A percentile compares a stretch with the other conserved stretches of the same genome.
Conservation (phyloP, 345 rosid genomes). For the Lepidium didymum region DNA sequence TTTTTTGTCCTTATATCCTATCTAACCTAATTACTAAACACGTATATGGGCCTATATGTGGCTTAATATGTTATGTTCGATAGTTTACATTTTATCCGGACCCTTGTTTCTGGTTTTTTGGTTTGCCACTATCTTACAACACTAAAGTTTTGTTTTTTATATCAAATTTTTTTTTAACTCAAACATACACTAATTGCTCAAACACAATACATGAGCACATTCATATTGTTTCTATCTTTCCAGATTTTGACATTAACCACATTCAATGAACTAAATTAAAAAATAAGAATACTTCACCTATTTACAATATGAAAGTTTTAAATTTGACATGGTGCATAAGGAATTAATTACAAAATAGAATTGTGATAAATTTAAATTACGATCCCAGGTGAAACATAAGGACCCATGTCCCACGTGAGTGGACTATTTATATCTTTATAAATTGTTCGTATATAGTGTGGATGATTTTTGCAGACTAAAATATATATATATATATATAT, state of each 20-base stretch:
- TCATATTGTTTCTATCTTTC: too few species aligned
- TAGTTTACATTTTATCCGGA: neutral
- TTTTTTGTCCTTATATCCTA: neutral
- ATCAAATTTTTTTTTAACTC: too few species aligned
- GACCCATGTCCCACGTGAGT: conserved; percentile 29
- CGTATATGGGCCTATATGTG: neutral
- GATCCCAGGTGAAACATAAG: conserved; percentile 26
- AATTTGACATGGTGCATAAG: too few species aligned
- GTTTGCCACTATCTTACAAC: neutral
- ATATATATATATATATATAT: neutral
- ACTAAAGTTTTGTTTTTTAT: neutral
- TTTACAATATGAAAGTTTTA: too few species aligned
- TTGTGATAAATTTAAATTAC: too few species aligned
- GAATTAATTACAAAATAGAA: too few species aligned
- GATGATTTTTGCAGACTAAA: conserved; percentile 12
- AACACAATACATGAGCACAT: too few species aligned
- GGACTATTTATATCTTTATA: neutral
- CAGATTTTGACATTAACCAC: too few species aligned
- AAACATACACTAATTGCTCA: too few species aligned
- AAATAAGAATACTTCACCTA: too few species aligned
- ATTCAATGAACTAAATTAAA: too few species aligned
- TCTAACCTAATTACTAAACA: neutral
- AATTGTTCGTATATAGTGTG: conserved; percentile 1
- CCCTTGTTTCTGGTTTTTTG: neutral
- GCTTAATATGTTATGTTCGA: neutral